phyloP scores from a whole-genome alignment of 2,329 filamentous ascomycete species.

The Fusarium veterinarium region DNA sequence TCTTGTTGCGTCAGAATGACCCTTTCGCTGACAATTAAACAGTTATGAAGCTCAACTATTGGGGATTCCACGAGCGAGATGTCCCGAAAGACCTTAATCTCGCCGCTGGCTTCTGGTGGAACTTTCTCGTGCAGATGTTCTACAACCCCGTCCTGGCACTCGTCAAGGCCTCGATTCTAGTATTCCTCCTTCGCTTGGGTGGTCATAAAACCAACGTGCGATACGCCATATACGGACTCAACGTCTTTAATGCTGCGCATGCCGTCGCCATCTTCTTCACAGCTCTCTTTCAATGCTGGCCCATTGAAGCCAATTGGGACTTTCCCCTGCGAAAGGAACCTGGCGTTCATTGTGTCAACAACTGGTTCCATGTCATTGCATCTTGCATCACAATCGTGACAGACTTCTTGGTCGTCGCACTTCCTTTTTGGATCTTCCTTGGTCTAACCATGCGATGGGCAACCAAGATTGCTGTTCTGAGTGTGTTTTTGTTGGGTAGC shows the following conservation, averaged over 20 bases:
- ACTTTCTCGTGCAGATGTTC: conserved; percentile 54
- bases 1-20: rapidly evolving
- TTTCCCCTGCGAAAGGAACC: conserved; percentile 30
- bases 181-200: conserved; percentile 58
- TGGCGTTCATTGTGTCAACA: conserved; percentile 50
- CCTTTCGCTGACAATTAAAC: rapidly evolving
- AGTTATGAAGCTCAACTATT: conserved; percentile 50
- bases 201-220: conserved; percentile 49
- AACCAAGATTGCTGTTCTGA: conserved; percentile 53
- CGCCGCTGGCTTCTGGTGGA: conserved; percentile 46
- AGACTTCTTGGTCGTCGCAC: conserved; percentile 53
- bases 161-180: conserved; percentile 57
- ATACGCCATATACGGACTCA: conserved; percentile 27
- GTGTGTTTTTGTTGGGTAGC: conserved; percentile 53
- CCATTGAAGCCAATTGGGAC: conserved; percentile 51
- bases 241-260: conserved; percentile 45
- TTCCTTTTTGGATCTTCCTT: conserved; percentile 56
- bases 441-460: conserved; percentile 52
- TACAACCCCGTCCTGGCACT: conserved; percentile 60
- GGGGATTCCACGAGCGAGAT: conserved; percentile 43
- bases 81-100: conserved; percentile 39
- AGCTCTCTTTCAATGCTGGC: conserved; percentile 55
- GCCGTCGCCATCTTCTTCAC: conserved; percentile 52
- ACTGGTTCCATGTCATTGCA: conserved; percentile 48
- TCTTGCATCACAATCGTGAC: conserved; percentile 55